Evolutionary conservation across 2,329 filamentous ascomycete species (phyloP).

Genomic region (Nothomitra cinnamomea): DNA sequence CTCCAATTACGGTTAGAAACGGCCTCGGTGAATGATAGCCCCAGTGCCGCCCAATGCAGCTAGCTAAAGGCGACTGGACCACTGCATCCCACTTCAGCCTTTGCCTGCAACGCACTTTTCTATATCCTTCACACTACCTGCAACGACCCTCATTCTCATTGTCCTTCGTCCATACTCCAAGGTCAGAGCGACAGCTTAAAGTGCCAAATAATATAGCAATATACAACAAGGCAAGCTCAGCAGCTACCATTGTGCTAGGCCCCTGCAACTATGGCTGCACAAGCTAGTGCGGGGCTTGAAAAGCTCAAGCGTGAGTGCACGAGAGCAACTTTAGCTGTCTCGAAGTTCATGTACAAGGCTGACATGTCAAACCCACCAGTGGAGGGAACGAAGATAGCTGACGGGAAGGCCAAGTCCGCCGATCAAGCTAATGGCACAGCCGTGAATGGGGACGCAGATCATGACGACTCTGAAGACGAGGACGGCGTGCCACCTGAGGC

Average conservation of each 20-base stretch:
- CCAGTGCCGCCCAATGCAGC: too few species aligned
- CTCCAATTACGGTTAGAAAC: background rate
- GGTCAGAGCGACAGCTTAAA: too few species aligned
- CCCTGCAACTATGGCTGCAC: background rate
- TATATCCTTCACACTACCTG: too few species aligned
- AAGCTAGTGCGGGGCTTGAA: background rate
- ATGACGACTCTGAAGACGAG: constrained; percentile 37
- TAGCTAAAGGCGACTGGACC: too few species aligned
- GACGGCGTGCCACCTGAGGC: constrained; percentile 24
- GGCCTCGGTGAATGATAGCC: too few species aligned
- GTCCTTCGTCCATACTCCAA: too few species aligned
- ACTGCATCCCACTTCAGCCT: too few species aligned
- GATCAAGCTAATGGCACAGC: constrained; percentile 18
- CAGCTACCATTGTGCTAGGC: too few species aligned
- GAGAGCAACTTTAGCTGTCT: background rate
- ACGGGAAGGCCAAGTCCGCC: constrained; percentile 16
- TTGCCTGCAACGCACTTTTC: too few species aligned
- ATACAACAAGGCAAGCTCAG: too few species aligned
- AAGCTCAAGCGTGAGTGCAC: background rate
- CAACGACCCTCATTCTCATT: too few species aligned
- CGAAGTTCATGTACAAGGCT: background rate
- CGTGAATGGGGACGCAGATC: constrained; percentile 30
- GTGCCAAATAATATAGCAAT: too few species aligned
- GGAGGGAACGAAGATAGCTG: constrained; percentile 21
- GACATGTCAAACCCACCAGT: constrained; percentile 15